Percentiles rank a stretch among this genome's conserved stretches.
Evolutionary conservation across 2,329 filamentous ascomycete species (phyloP).

Genomic region (Metarhizium anisopliae): DNA sequence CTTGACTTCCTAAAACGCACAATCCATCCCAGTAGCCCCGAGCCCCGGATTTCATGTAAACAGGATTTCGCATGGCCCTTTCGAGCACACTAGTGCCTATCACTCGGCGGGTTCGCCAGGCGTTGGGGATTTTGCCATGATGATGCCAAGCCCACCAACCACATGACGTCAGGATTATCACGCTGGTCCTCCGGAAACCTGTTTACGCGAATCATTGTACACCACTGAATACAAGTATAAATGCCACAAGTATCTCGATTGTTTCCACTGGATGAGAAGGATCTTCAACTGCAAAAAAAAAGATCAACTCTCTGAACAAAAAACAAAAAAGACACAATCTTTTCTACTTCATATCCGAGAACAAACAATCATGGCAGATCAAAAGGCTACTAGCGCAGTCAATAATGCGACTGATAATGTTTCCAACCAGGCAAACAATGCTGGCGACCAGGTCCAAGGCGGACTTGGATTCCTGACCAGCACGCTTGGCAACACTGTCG

Average conservation of each 20-base stretch:
- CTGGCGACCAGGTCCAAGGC: conserved; percentile 22
- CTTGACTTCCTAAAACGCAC: not conserved
- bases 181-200: not conserved
- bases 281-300: not conserved
- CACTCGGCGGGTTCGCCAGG: not conserved
- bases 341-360: conserved; percentile 4
- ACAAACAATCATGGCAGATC: conserved; percentile 6
- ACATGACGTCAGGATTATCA: not conserved
- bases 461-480: conserved; percentile 30
- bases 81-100: not conserved
- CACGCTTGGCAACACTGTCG: conserved; percentile 31
- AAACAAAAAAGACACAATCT: not conserved
- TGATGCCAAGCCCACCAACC: not conserved
- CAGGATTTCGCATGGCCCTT: not conserved
- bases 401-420: conserved; percentile 2
- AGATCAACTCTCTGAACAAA: not conserved
- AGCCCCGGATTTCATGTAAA: not conserved
- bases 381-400: conserved; percentile 2
- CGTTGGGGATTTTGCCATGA: not conserved
- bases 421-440: conserved; percentile 14
- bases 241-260: not conserved
- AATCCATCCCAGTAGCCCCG: not conserved
- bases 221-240: not conserved
- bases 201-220: not conserved
- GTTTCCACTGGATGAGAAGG: not conserved